phyloP scores from a whole-genome alignment of 2,329 filamentous ascomycete genomes.

The Calonectria pseudoreteaudii region DNA sequence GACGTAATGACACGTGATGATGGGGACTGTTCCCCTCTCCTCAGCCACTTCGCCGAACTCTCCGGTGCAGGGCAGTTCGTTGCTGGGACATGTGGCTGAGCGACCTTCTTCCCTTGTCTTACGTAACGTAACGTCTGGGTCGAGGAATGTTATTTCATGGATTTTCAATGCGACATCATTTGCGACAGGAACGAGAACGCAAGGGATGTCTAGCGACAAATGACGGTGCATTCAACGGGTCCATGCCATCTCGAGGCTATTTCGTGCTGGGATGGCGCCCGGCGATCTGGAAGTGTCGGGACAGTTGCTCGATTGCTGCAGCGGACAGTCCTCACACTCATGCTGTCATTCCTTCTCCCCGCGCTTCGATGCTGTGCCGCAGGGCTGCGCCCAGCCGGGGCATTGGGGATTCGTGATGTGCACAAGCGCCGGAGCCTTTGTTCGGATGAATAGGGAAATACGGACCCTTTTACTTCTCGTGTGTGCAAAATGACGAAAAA shows the following conservation, averaged over 20 bases:
- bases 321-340: background rate
- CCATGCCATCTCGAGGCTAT: constrained; percentile 1
- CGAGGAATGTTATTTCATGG: constrained; percentile 1
- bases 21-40: background rate
- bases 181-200: constrained; percentile 7
- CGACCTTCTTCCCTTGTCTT: background rate
- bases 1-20: constrained; percentile 11
- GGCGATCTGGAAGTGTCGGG: background rate
- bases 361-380: constrained; percentile 10
- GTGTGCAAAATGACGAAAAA: background rate
- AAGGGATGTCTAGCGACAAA: constrained; percentile 7
- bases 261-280: background rate
- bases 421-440: background rate
- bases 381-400: background rate
- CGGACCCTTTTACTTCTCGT: background rate
- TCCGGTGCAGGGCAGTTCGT: background rate
- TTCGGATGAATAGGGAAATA: background rate
- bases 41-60: constrained; percentile 1
- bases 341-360: constrained; percentile 10
- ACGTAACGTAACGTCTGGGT: background rate
- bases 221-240: background rate
- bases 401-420: background rate
- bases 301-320: background rate
- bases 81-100: background rate
- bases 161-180: background rate